phyloP scores from a whole-genome alignment of 768 basidiomycete species.

The Pulveroboletus sp. region DNA sequence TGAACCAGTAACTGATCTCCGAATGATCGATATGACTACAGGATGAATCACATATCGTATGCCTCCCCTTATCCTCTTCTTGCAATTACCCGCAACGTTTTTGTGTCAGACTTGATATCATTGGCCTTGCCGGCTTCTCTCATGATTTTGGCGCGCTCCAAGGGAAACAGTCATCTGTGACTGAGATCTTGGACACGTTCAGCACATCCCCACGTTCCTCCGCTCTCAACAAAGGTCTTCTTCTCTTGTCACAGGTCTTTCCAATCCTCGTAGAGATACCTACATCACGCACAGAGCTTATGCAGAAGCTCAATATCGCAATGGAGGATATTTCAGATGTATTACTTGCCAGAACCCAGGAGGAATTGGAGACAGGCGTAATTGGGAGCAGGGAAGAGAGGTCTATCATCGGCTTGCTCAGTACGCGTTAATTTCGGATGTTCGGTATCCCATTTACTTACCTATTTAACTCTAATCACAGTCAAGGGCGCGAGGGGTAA shows the following conservation, averaged over 20 bases:
- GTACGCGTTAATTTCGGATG: conserved; percentile 15
- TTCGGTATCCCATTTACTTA: conserved; percentile 3
- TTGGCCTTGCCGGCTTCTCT: conserved; percentile 60
- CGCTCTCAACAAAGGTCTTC: conserved; percentile 28
- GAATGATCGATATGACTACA: not conserved
- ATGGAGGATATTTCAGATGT: conserved; percentile 41
- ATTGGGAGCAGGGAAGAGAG: conserved; percentile 22
- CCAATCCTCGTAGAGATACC: conserved; percentile 38
- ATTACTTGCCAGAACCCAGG: conserved; percentile 35
- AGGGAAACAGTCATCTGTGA: conserved; percentile 42
- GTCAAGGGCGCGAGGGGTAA: conserved; percentile 36
- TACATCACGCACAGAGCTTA: conserved; percentile 30
- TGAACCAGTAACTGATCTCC: not conserved
- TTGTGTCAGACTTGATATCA: conserved; percentile 48
- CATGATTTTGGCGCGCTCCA: conserved; percentile 54
- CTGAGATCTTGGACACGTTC: conserved; percentile 40
- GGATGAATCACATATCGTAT: conserved; percentile 37
- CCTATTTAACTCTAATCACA: conserved; percentile 5
- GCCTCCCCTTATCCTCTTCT: not conserved
- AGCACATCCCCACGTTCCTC: conserved; percentile 16
- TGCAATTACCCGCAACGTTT: not conserved
- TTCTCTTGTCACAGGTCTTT: conserved; percentile 37
- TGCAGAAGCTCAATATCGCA: conserved; percentile 32
- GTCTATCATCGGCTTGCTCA: conserved; percentile 26
- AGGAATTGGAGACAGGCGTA: conserved; percentile 28